Percentiles rank a stretch among this genome's conserved stretches.
phyloP scores from a whole-genome alignment of 2,329 filamentous ascomycete genomes.

The Xylaria sp. region DNA sequence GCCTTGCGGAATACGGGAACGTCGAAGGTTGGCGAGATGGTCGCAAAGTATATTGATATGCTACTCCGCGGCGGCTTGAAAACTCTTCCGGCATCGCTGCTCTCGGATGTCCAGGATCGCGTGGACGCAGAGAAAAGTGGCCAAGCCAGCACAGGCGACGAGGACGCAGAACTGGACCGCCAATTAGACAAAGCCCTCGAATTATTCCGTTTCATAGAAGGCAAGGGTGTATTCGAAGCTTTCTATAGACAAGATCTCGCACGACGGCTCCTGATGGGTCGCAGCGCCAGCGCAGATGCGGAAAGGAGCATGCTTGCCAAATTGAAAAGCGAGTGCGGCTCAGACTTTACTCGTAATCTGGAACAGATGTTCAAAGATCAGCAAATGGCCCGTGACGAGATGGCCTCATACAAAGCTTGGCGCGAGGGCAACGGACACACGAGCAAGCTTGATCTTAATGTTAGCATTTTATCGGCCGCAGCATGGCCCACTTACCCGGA shows the following conservation, averaged over 20 bases:
- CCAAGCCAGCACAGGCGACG: slow-evolving; percentile 77
- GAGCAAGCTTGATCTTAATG: slow-evolving; percentile 76
- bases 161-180: slow-evolving; percentile 90
- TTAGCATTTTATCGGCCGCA: slow-evolving; percentile 89
- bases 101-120: slow-evolving; percentile 70
- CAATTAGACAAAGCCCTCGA: slow-evolving; percentile 94
- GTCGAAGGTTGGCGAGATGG: slow-evolving; percentile 97
- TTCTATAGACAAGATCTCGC: slow-evolving; percentile 99
- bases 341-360: slow-evolving; percentile 93
- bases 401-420: slow-evolving; percentile 84
- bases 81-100: slow-evolving; percentile 76
- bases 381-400: slow-evolving; percentile 91
- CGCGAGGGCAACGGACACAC: slow-evolving; percentile 62
- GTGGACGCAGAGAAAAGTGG: slow-evolving; percentile 69
- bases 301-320: slow-evolving; percentile 95
- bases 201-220: slow-evolving; percentile 95
- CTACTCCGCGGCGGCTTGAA: slow-evolving; percentile 89
- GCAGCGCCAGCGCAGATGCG: slow-evolving; percentile 93
- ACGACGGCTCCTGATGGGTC: slow-evolving; percentile 86
- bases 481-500: slow-evolving; percentile 95
- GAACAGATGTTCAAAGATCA: slow-evolving; percentile 99
- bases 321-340: slow-evolving; percentile 91
- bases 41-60: slow-evolving; percentile 94
- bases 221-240: slow-evolving; percentile 97
- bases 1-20: slow-evolving; percentile 83